phyloP scores from a whole-genome alignment of 1,284 basidiomycete species.

The Calocybe gambosa region DNA sequence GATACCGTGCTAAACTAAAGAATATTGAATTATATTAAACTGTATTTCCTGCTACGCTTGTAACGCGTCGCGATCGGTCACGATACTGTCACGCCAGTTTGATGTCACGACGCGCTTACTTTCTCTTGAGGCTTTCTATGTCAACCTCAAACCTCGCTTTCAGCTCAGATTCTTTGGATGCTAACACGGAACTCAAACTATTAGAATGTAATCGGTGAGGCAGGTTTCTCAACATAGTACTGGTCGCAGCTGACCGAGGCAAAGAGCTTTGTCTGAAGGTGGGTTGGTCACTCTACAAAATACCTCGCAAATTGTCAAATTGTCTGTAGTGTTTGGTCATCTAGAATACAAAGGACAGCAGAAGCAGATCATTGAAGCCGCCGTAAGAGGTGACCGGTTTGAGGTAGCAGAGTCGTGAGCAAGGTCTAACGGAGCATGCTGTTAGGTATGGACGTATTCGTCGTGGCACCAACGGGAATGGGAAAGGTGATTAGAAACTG shows the following conservation, averaged over 20 bases:
- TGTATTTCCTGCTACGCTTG: not conserved
- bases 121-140: too few relatives aligned
- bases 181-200: too few relatives aligned
- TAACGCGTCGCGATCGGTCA: slow-evolving; percentile 14
- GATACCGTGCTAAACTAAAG: slow-evolving; percentile 33
- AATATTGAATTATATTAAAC: not conserved
- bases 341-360: slow-evolving; percentile 69
- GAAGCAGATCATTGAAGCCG: slow-evolving; percentile 67
- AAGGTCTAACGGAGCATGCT: too few relatives aligned
- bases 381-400: slow-evolving; percentile 48
- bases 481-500: slow-evolving; percentile 62
- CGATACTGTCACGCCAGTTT: slow-evolving; percentile 5
- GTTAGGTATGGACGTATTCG: slow-evolving; percentile 67
- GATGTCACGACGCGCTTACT: not conserved
- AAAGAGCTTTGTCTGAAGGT: slow-evolving; percentile 15
- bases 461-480: slow-evolving; percentile 84
- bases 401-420: too few relatives aligned
- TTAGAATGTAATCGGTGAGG: too few relatives aligned
- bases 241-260: not conserved
- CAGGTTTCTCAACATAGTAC: not conserved
- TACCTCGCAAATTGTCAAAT: not conserved
- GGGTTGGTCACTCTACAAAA: not conserved
- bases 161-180: too few relatives aligned
- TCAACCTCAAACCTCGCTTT: too few relatives aligned
- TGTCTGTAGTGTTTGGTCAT: slow-evolving; percentile 60